Base-by-base conservation (phyloP, 495 filamentous ascomycete species). In the Penicillium paradoxum region DNA sequence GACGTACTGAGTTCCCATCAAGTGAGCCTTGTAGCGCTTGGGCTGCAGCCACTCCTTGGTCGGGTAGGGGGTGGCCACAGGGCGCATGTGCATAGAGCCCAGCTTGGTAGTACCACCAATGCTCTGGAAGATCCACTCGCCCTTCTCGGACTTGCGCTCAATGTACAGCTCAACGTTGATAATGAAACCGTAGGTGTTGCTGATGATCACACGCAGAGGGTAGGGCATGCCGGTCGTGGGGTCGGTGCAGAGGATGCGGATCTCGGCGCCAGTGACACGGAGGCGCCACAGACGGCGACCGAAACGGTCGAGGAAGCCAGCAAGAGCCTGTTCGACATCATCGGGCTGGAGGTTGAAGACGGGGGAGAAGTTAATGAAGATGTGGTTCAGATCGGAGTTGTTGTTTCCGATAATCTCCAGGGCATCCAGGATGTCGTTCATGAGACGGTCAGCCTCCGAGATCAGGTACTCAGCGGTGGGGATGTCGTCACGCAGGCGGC, bases 21-120 rank as follows among this genome's bases (percentile, higher is more conserved):
- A 68, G 71, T 98, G 93, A 45, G 93, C 93, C 83, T 95, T 97
- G 84, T 97, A 97, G 52, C 93, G 83, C 83, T 97, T 98, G 55
- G 93, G 93, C 75, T 98, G 93, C 56, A 97, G 78, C 86, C 91
- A 96, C 67, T 96, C 95, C 80, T 97, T 98, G 61, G 92, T 96
- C 24, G 91, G 87, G 73, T 98, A 97, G 19, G 93, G 93, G 7
- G 93, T 89, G 29, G 83, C 86, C 37, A 97, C 92, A 5, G 91
- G 83, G 55, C 90, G 80, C 69, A 98, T 75, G 65, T 98, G 93
- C 88, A 97, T 96, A 30, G 90, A 84, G 44, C 93, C 93, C 56
- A 95, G 87, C 82, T 95, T 95, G 55, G 84, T 95, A 50, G 86
- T 95, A 51, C 91, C 90, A 47, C 95, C 90, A 67, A 97, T 95